These are phyloP conservation scores for Carpinus viminea DNA, from an alignment of 306 rosid species.

Conservation along the genomic window DNA sequence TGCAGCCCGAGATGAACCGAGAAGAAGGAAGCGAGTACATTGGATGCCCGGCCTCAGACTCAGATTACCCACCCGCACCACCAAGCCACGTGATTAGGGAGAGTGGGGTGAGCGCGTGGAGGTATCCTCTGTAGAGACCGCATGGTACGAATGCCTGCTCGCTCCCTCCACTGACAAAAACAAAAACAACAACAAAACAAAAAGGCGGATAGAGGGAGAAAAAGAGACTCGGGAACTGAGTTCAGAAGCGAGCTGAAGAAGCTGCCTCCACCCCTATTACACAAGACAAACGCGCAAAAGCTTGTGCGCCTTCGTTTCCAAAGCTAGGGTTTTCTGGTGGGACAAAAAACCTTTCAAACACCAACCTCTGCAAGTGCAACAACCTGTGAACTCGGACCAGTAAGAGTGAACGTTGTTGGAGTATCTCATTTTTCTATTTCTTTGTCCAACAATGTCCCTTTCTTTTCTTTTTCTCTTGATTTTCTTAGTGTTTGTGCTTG, in stretches of 20 bases:
- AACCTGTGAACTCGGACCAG: slow-evolving; percentile 17
- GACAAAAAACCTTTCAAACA: background rate
- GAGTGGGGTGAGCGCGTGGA: slow-evolving; percentile 15
- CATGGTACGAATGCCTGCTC: slow-evolving; percentile 6
- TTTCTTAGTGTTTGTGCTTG: slow-evolving; percentile 8
- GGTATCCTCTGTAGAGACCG: slow-evolving; percentile 16
- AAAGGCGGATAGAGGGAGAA: slow-evolving; percentile 21
- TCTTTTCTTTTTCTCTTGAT: background rate
- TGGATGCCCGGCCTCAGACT: too few species aligned
- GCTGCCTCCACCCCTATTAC: slow-evolving; percentile 18
- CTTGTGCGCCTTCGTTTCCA: background rate
- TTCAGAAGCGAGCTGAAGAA: slow-evolving; percentile 25
- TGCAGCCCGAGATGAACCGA: too few species aligned
- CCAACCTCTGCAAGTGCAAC: too few species aligned
- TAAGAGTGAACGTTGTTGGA: slow-evolving; percentile 8
- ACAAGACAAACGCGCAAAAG: background rate
- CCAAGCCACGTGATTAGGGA: background rate
- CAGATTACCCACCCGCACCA: too few species aligned
- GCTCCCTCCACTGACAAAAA: slow-evolving; percentile 33
- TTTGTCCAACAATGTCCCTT: slow-evolving; percentile 4
- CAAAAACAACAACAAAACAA: background rate
- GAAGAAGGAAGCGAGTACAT: too few species aligned
- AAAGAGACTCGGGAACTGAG: slow-evolving; percentile 52
- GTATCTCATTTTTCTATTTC: background rate
- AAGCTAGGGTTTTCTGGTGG: slow-evolving; percentile 27